Evolutionary conservation across 225 moss, liverwort and hornwort genomes (phyloP), one percentile per base, ranked within the genome.

Genomic region (Marchantia polymorpha): DNA sequence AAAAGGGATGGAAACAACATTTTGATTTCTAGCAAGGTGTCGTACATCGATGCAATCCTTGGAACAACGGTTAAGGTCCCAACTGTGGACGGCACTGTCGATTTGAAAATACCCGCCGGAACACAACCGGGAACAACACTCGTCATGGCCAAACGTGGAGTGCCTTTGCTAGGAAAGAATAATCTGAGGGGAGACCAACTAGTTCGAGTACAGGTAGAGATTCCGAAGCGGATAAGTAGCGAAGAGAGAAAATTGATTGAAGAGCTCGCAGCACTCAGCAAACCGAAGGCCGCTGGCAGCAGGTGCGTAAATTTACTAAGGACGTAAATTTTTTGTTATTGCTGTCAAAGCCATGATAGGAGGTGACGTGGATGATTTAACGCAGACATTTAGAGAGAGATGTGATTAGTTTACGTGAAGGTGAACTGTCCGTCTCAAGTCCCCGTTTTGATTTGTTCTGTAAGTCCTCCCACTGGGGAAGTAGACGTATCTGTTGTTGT

Each of bases 111-210:
- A 17, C 97, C 97, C 17, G 79, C 91, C 17, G 97, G 97, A 64
- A 97, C 94, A 6, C 97, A 97, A 81, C 97, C 97, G 60, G 97
- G 94, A 67, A 97, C 92, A 74, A 94, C 94, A 8, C 81, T 97
- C 70, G 97, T 97, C 14, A 91, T 97, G 97, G 87, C 82, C 29
- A 97, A 94, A 79, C 84, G 97, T 66, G 97, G 97, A 71, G 97
- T 97, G 23, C 97, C 92, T 0, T 79, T 93, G 72, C 60, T 97
- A 61, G 97, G 97, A 31, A 94, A 97, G 10, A 87, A 88, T 7
- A 97, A 94, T 53, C 82, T 97, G 85, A 88, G 97, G 74, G 97
- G 97, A 25, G 97, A 97, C 73, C 90, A 97, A 78, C 81, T 94
- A 67, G 97, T 97, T 26, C 89, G 82, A 74, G 92, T 97, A 5